Base-by-base conservation (phyloP, 805 yeast genomes). In the Lachancea lanzarotensis region DNA sequence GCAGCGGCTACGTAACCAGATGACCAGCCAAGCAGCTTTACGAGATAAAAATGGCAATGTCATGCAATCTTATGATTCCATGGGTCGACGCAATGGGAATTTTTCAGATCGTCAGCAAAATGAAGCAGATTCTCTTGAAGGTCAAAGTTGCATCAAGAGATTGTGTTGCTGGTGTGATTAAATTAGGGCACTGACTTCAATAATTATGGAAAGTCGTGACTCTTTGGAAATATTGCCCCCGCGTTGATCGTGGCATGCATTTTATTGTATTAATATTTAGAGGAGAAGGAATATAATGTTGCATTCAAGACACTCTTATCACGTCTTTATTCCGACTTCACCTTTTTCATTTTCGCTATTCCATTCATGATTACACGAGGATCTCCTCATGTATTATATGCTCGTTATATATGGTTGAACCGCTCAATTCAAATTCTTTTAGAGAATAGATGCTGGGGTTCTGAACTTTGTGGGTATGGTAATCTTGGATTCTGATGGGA, bases 1-100 rank as follows among this genome's bases (percentile, higher is more conserved):
- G 19, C 39, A 43, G 46, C 35, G 43, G 22, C 34, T 38, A 3
- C 35, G 47, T 9, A 30, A 33, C 19, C 47, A 44, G 19, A 38
- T 38, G 42, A 44, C 30, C 40, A 44, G 18, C 12, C 35, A 31
- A 25, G 43, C 47, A n/a, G 46, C 38, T 16, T 19, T 26, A 11
- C 38, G 38, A 33, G 46, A 43, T 30, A 43, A 43, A 26, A 19
- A 22, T 15, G 42, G 38, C 10, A 32, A 35, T 20, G 38, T 43
- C 11, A 38, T 40, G 17, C 50, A 44, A 17, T 27, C 50, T 2
- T 59, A 59, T 40, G 60, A 59, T 37, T 59, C 63, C 3, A 59
- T 59, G 61, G 62, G 62, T 12, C 52, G 49, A 38, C 56, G 51
- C 19, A 45, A 44, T 26, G 40, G 33, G 18, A 29, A 20, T 26